Base-by-base conservation (phyloP, 176 grass and related monocot species). In the Lolium rigidum region DNA sequence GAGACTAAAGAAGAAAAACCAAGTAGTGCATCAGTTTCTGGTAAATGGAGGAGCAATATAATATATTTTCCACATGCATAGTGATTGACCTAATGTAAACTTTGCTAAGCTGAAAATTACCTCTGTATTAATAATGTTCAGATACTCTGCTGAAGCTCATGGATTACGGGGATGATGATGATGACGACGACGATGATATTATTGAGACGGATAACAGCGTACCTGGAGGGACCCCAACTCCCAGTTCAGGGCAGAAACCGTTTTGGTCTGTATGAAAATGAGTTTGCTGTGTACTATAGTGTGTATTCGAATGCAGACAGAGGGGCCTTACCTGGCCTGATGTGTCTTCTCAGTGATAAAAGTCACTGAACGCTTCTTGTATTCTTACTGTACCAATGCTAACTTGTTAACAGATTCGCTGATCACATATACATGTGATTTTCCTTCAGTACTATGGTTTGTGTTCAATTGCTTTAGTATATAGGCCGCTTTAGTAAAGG, bases 81-180 rank as follows among this genome's bases (percentile, higher is more conserved):
- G 17, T 18, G 39, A n/a, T 64, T 66, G 65, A 12, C 70, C 26
- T 76, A 54, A 80, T 55, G 3, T 76, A 77, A 43, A 70, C 31
- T 16, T 77, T 14, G 1, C 28, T 54, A 80, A 70, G 10, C 65
- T 84, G 70, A 21, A 43, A 61, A 41, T 21, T 80, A 31, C 76
- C 18, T 35, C 15, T 55, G 3, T 3, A 14, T 77, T 78, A 35
- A 58, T 78, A 35, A 58, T 80, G 82, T 62, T 52, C 63, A 94
- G 92, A 99, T 86, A 96, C 90, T 57, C 49, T 99, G 76, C 76
- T 96, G 46, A 99, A 94, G 82, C 92, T 99, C 66, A 90, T 94
- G 81, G 92, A 99, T 76, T 99, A 99, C 72, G 94, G 97, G 74
- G 94, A 98, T 28, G 93, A 91, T 2, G 96, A 95, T 0, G 94